A percentile compares a stretch with the other conserved stretches of the same genome.
phyloP scores from a whole-genome alignment of 768 basidiomycete genomes.

The Ramaria sp. region DNA sequence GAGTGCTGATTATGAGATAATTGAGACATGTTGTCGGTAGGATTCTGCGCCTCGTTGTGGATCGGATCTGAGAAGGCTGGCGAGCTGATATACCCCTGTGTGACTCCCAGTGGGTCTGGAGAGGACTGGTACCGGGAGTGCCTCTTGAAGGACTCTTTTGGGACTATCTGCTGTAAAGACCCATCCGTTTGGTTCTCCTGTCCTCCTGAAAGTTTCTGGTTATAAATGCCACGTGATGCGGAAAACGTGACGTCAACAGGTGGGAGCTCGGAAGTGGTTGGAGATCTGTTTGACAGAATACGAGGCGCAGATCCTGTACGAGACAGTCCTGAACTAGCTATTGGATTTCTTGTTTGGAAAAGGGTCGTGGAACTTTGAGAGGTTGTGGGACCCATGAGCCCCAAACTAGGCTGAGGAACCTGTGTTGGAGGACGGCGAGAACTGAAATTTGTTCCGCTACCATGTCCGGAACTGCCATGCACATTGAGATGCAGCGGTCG shows the following conservation, averaged over 20 bases:
- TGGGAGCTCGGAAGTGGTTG: not conserved
- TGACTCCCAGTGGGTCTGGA: not conserved
- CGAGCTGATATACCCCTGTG: not conserved
- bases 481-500: slow-evolving; percentile 60
- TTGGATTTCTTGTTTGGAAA: not conserved
- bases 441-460: not conserved
- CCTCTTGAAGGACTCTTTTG: not conserved
- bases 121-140: not conserved
- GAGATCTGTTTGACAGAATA: not conserved
- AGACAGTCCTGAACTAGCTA: not conserved
- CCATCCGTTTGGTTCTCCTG: not conserved
- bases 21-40: not conserved
- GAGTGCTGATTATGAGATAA: not conserved
- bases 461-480: slow-evolving; percentile 24
- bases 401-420: not conserved
- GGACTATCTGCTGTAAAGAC: not conserved
- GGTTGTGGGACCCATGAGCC: not conserved
- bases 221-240: not conserved
- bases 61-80: not conserved
- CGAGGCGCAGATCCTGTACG: not conserved
- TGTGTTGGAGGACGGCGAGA: not conserved
- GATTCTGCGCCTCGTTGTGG: not conserved
- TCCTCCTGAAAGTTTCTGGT: not conserved
- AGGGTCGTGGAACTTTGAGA: not conserved
- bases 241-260: not conserved